Conservation (phyloP, 1,284 basidiomycete genomes). For the Gomphus bonarii region DNA sequence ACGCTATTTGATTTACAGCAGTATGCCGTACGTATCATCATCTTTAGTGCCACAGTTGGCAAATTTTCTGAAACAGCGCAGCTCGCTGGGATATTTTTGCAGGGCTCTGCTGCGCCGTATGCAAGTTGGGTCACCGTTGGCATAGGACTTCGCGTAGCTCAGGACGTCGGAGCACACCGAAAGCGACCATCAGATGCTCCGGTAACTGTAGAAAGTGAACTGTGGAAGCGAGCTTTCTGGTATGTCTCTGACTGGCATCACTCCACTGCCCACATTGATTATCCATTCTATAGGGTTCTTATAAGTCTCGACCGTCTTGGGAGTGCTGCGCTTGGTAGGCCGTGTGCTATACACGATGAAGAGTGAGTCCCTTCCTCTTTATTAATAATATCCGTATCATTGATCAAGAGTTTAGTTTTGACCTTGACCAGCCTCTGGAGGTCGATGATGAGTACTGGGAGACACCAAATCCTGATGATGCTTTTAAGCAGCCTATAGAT, state of each 20-base stretch:
- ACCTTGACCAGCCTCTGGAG: conserved; percentile 60
- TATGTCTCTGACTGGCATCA: conserved; percentile 19
- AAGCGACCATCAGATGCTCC: conserved; percentile 31
- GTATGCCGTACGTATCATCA: conserved; percentile 24
- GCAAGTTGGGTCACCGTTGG: conserved; percentile 66
- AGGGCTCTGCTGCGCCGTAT: conserved; percentile 56
- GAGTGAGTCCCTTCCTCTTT: conserved; percentile 41
- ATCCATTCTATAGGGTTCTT: conserved; percentile 37
- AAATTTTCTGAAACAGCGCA: conserved; percentile 11
- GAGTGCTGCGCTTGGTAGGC: conserved; percentile 66
- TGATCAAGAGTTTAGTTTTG: conserved; percentile 37
- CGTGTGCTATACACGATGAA: conserved; percentile 77
- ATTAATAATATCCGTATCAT: background rate
- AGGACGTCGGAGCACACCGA: conserved; percentile 60
- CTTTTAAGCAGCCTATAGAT: conserved; percentile 47
- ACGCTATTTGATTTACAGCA: conserved; percentile 69
- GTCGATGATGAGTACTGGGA: conserved; percentile 76
- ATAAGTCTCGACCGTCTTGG: conserved; percentile 52
- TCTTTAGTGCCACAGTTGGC: background rate
- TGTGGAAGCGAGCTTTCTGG: conserved; percentile 79
- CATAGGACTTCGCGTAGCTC: conserved; percentile 57
- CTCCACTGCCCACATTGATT: conserved; percentile 10
- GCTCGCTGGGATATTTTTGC: conserved; percentile 33
- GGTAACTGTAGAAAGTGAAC: conserved; percentile 45
- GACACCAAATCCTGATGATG: conserved; percentile 36